Base-by-base conservation (phyloP, 2,329 filamentous ascomycete genomes). In the Cladosporium colombiae region DNA sequence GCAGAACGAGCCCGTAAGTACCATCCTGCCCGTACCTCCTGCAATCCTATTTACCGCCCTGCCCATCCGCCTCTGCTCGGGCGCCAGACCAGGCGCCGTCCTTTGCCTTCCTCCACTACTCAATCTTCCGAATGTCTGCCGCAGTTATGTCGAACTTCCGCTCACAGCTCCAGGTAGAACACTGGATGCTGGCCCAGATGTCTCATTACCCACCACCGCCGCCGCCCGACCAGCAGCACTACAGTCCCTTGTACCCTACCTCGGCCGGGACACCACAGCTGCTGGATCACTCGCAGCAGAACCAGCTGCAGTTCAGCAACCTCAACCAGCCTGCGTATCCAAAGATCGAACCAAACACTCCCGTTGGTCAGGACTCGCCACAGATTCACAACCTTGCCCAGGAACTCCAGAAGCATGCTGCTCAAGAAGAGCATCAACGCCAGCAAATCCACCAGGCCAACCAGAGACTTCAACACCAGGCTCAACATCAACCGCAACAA, bases 181-280 rank as follows among this genome's bases (percentile, higher is more conserved):
- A 73, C 69, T 75, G 74, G 73, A 75, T 74, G 74, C 73, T 74
- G 64, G 73, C 70, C 66, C 71, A 72, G 65, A 78, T 78, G 76
- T 74, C 75, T 53, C 73, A 74, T 66, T 76, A 77, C 66, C 76
- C 76, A 29, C 75, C 76, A 55, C 74, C 74, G 50, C 75, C 74
- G 18, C 70, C 71, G 67, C 71, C 73, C 23, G 74, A 76, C 65
- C 74, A 75, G 67, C 74, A 74, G 67, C 75, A 77, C 62, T 77
- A 77, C 72, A 74, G 72, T 65, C 67, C 69, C 27, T 65, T 76
- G 52, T 77, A 77, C 64, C 70, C 75, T 11, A 63, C 74, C 18
- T 67, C 70, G 18, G 66, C 71, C 57, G 73, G 71, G 44, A 70
- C 74, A 14, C 75, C 76, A 65, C 74, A 74, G 62, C 65, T 74